These are phyloP conservation scores for Simplicillium aogashimaense DNA, from an alignment of 2,329 filamentous ascomycete genomes.

Conservation along the genomic window DNA sequence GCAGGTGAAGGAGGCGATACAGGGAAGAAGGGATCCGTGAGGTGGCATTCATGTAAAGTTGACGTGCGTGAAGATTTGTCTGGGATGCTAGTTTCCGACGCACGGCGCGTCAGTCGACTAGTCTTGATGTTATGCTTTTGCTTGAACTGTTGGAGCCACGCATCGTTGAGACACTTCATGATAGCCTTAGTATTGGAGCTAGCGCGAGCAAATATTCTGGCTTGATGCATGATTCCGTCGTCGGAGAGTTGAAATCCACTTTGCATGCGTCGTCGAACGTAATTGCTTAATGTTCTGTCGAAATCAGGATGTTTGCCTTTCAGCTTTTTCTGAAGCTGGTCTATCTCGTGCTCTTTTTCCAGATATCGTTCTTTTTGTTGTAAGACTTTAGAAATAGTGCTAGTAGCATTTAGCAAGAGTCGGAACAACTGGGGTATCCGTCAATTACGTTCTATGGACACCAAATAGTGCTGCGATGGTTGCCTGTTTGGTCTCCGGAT, in stretches of 20 bases:
- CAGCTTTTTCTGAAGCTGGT: conserved; percentile 29
- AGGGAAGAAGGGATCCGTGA: too few relatives aligned
- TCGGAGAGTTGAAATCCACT: conserved; percentile 67
- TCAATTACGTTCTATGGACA: conserved; percentile 83
- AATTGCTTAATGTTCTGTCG: conserved; percentile 80
- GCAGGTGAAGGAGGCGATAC: conserved; percentile 65
- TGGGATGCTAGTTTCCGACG: conserved; percentile 53
- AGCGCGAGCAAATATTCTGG: conserved; percentile 67
- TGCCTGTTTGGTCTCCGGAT: conserved; percentile 86
- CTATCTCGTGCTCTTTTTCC: conserved; percentile 61
- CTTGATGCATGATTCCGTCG: conserved; percentile 76
- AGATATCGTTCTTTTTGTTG: conserved; percentile 93
- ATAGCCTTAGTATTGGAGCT: conserved; percentile 59
- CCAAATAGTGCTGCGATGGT: conserved; percentile 95
- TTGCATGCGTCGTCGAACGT: conserved; percentile 72
- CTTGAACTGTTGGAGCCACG: conserved; percentile 94
- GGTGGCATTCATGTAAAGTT: too few relatives aligned
- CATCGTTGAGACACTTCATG: conserved; percentile 58
- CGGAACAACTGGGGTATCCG: neutral
- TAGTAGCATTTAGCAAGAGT: conserved; percentile 24
- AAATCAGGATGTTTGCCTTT: conserved; percentile 87
- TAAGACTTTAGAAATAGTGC: conserved; percentile 96
- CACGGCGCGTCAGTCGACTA: conserved; percentile 41
- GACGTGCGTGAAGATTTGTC: too few relatives aligned
- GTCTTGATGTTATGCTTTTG: conserved; percentile 61